Conservation (phyloP, 441 rosid species). For the Cnidoscolus chayamansa region DNA sequence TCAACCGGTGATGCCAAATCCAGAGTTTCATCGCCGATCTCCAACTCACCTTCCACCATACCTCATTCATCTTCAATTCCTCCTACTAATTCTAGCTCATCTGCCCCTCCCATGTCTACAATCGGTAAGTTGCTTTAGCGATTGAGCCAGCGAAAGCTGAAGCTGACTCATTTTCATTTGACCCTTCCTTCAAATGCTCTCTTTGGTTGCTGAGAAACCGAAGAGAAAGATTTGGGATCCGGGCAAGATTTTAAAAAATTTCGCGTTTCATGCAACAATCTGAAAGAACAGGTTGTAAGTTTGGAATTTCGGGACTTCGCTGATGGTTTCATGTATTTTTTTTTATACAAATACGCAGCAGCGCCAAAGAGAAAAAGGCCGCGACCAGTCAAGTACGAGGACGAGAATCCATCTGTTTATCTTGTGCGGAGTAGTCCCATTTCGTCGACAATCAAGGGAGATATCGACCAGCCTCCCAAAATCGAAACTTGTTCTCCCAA, state of each 20-base stretch:
- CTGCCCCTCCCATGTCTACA: slow-evolving; percentile 49
- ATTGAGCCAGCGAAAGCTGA: background rate
- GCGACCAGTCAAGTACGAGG: slow-evolving; percentile 71
- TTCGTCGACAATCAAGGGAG: slow-evolving; percentile 50
- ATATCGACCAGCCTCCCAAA: slow-evolving; percentile 50
- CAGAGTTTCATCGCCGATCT: slow-evolving; percentile 80
- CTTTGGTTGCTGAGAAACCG: slow-evolving; percentile 2
- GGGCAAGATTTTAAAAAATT: background rate
- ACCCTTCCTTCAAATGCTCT: background rate
- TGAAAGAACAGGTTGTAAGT: background rate
- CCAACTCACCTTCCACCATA: slow-evolving; percentile 45
- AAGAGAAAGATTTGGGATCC: slow-evolving; percentile 12
- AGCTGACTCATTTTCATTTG: background rate
- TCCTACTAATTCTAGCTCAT: slow-evolving; percentile 52
- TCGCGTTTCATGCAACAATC: background rate
- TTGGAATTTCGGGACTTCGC: background rate
- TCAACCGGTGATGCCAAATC: slow-evolving; percentile 62
- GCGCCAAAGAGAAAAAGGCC: slow-evolving; percentile 96
- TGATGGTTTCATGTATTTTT: background rate
- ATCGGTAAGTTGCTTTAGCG: slow-evolving; percentile 42
- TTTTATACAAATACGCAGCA: slow-evolving; percentile 48
- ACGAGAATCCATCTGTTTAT: slow-evolving; percentile 51
- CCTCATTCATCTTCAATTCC: slow-evolving; percentile 54
- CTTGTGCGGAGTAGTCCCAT: slow-evolving; percentile 44
- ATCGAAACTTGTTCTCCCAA: slow-evolving; percentile 41